These are phyloP conservation scores for Solanum chiquidenum DNA, from an alignment of 257 asterid species.

Conservation along the genomic window DNA sequence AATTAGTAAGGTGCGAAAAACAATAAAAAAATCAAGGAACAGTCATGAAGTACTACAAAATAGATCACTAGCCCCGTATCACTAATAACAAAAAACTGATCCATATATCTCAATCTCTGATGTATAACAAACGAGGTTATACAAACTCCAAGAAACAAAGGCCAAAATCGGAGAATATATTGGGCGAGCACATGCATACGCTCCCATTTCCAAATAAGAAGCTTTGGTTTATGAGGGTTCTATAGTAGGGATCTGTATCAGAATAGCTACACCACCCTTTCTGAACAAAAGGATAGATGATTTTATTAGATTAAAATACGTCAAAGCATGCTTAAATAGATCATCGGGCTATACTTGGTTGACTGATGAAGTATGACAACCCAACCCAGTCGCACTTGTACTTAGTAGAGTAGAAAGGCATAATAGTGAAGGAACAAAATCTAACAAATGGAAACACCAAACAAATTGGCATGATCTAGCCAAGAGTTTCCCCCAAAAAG, in stretches of 20 bases:
- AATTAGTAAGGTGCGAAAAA: not conserved
- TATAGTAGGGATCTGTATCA: not conserved
- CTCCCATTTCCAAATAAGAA: not conserved
- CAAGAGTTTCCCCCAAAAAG: not conserved
- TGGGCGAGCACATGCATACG: not conserved
- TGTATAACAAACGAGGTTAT: not conserved
- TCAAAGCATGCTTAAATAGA: not conserved
- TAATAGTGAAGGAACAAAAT: not conserved
- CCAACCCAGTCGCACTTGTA: not conserved
- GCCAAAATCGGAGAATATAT: not conserved
- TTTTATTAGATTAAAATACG: not conserved
- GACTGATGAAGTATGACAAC: not conserved
- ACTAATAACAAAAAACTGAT: not conserved
- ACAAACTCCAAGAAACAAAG: not conserved
- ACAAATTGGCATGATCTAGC: not conserved
- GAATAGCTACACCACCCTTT: not conserved
- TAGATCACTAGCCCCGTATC: not conserved
- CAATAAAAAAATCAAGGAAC: not conserved
- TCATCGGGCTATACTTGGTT: not conserved
- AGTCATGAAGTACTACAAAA: not conserved
- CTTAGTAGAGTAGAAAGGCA: not conserved
- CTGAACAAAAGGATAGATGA: not conserved
- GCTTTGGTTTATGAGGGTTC: not conserved
- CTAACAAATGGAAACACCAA: not conserved
- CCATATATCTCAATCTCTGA: not conserved